These are phyloP conservation scores for Chenopodium berlandieri DNA, from an alignment of 148 eudicot genomes.

Conservation along the genomic window DNA sequence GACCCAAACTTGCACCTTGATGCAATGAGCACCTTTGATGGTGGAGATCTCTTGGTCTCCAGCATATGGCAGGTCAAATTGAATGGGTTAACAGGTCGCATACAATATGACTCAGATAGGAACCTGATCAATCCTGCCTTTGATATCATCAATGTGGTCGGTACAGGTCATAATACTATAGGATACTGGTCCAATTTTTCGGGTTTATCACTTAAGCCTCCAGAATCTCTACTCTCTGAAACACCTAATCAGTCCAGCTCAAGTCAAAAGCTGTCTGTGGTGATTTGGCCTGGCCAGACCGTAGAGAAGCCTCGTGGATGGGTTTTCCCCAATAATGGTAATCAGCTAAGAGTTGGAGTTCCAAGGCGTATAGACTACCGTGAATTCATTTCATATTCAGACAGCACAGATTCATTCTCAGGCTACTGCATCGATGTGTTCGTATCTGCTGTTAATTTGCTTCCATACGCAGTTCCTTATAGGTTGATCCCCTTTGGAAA, in stretches of 20 bases:
- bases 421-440: constrained; percentile 85
- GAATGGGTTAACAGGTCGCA: constrained; percentile 60
- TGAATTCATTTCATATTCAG: constrained; percentile 46
- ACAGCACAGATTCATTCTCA: constrained; percentile 34
- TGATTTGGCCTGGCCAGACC: constrained; percentile 73
- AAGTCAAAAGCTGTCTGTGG: constrained; percentile 34
- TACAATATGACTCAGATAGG: constrained; percentile 41
- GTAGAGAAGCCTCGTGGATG: constrained; percentile 69
- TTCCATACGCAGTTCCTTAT: constrained; percentile 74
- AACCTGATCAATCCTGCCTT: constrained; percentile 48
- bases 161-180: constrained; percentile 45
- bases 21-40: constrained; percentile 60
- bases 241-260: constrained; percentile 41
- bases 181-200: constrained; percentile 79
- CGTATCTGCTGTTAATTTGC: constrained; percentile 52
- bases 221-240: constrained; percentile 41
- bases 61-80: constrained; percentile 39
- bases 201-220: constrained; percentile 61
- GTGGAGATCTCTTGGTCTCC: constrained; percentile 47
- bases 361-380: constrained; percentile 61
- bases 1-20: constrained; percentile 44
- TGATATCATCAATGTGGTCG: constrained; percentile 71
- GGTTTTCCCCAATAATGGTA: constrained; percentile 66
- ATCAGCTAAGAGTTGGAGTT: constrained; percentile 57
- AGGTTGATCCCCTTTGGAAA: constrained; percentile 60